Base-by-base conservation (phyloP, 306 rosid genomes). In the Phaseolus lunatus region DNA sequence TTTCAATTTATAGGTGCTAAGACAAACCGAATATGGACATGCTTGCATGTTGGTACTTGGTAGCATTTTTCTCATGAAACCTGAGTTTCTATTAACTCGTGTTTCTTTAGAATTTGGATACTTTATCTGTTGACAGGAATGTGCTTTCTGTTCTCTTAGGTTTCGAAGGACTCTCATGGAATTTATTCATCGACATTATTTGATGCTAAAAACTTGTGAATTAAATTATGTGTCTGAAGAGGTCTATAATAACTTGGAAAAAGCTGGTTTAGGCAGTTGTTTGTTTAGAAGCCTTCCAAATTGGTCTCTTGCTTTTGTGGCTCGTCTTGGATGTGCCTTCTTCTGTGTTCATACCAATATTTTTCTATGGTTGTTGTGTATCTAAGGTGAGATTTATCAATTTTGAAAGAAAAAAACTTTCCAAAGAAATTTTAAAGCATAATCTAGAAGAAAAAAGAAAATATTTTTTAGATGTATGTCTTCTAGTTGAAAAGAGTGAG, bases 261-360 rank as follows among this genome's bases (percentile, higher is more conserved):
- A 97, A 85, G 99, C 99, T 74, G 99, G 99, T 85, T 85, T 96
- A 70, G 98, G 97, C 82, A 89, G 95, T 85, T 96, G 99, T 67
- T 91, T 96, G 88, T 96, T 96, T 41, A 98, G 89, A 71, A 97
- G 98, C 70, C 84, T 96, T 75, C 99, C 99, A 63, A 94, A 96
- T 81, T 96, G 99, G 99, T 83, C 91, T 56, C 89, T 96, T 79
- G 96, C 97, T 27, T 96, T 92, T 88, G 88, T 97, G 2, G 99
- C 99, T 73, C 99, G 97, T 74, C 84, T 96, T 88, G 99, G 92
- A 89, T 73, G 90, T 73, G 65, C 26, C 37, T 50, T 67, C 68
- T 76, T 4, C 70, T 1, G 33, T 71, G 18, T 72, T 70, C 39
- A 81, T 61, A 27, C 23, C 19, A 67, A 53, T 27, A 24, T 24